Conservation (phyloP, 163 green algal genomes). For the Chlamydomonas reinhardtii region DNA sequence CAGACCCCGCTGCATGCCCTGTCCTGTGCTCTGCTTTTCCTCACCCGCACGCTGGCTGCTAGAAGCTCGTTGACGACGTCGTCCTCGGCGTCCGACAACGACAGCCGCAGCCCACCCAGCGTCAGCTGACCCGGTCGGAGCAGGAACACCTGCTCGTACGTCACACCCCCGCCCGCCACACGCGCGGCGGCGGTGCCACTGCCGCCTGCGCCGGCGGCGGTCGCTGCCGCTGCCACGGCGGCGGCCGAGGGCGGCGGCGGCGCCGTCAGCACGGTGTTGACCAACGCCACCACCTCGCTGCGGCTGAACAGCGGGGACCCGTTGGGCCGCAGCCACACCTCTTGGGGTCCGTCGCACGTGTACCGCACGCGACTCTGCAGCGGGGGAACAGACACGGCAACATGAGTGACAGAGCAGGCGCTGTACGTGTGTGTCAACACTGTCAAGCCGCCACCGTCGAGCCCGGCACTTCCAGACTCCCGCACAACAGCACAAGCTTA, state of each 20-base stretch:
- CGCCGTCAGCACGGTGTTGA: background rate
- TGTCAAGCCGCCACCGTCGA: no score
- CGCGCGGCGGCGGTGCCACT: no score
- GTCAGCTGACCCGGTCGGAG: background rate
- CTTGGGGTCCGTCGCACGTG: background rate
- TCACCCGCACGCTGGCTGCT: background rate
- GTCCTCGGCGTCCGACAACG: slow-evolving; percentile 27
- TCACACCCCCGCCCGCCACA: no score
- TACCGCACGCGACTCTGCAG: slow-evolving; percentile 16
- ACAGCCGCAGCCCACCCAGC: slow-evolving; percentile 26
- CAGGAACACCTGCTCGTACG: slow-evolving; percentile 42
- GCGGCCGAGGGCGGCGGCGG: no score
- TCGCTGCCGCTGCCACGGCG: no score
- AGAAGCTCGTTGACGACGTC: slow-evolving; percentile 15
- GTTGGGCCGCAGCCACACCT: slow-evolving; percentile 20
- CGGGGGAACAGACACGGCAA: no score
- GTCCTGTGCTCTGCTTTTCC: no score
- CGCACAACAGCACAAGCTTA: no score
- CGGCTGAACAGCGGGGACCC: background rate
- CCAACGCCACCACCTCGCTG: background rate
- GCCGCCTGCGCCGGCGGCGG: no score
- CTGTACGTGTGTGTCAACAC: background rate
- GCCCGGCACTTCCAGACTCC: no score
- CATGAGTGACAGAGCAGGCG: background rate
- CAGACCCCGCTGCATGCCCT: no score